These are phyloP conservation scores for Schizochytrium sp. DNA, from an alignment of 108 stramenopile species.

Conservation along the genomic window DNA sequence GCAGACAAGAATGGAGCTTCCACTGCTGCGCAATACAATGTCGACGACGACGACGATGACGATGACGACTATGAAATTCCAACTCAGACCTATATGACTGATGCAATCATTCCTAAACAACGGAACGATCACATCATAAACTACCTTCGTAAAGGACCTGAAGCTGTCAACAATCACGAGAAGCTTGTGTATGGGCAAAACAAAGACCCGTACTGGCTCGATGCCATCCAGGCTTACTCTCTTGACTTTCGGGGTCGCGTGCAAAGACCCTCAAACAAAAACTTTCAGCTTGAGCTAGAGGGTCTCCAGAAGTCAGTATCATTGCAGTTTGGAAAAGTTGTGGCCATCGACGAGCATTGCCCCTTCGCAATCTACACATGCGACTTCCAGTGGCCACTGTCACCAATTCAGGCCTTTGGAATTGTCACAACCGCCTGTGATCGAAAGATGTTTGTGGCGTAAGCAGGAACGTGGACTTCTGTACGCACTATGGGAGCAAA, in stretches of 20 bases:
- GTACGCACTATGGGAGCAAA: too few species aligned
- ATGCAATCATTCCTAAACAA: neutral
- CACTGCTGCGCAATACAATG: too few species aligned
- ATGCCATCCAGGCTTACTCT: conserved; percentile 44
- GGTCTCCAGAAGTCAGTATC: neutral
- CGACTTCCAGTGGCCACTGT: conserved; percentile 45
- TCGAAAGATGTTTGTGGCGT: conserved; percentile 35
- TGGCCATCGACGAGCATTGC: conserved; percentile 7
- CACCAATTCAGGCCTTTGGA: conserved; percentile 45
- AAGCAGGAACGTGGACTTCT: neutral
- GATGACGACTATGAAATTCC: conserved; percentile 26
- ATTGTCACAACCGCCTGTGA: conserved; percentile 17
- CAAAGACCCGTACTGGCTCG: conserved; percentile 55
- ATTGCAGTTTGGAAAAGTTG: conserved; percentile 41
- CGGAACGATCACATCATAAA: neutral
- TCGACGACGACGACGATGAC: conserved; percentile 5
- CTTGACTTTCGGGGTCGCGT: conserved; percentile 51
- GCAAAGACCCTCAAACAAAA: conserved; percentile 32
- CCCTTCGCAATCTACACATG: neutral
- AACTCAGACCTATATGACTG: neutral
- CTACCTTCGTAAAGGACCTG: conserved; percentile 13
- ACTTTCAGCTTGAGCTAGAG: conserved; percentile 48
- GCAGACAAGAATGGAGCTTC: too few species aligned
- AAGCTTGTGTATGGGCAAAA: neutral
- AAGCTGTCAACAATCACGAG: neutral